Percentiles rank a stretch among this genome's conserved stretches.
These are phyloP conservation scores for Notholithocarpus densiflorus DNA, from an alignment of 306 rosid species.

Conservation along the genomic window DNA sequence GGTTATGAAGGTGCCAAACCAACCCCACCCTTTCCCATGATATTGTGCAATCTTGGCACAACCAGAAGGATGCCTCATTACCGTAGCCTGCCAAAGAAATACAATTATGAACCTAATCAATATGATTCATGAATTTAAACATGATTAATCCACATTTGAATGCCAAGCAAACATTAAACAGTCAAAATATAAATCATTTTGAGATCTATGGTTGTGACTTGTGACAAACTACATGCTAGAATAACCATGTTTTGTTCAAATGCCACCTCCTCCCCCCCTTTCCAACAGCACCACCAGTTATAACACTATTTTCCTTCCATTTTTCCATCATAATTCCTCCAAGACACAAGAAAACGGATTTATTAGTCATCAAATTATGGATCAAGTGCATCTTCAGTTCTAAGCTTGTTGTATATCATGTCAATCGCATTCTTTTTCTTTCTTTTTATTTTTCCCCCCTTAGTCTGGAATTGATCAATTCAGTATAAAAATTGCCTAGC, in stretches of 20 bases:
- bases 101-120: slow-evolving; percentile 16
- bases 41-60: slow-evolving; percentile 61
- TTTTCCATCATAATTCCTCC: background rate
- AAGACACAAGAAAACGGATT: background rate
- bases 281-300: background rate
- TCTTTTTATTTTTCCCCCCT: background rate
- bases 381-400: background rate
- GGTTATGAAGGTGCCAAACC: slow-evolving; percentile 59
- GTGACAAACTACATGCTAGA: background rate
- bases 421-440: background rate
- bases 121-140: background rate
- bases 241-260: background rate
- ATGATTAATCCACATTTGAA: background rate
- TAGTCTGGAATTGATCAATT: background rate
- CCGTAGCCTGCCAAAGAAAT: slow-evolving; percentile 60
- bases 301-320: background rate
- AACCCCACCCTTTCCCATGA: slow-evolving; percentile 70
- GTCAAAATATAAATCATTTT: background rate
- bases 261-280: background rate
- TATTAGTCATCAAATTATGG: background rate
- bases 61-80: slow-evolving; percentile 85
- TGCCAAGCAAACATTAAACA: background rate
- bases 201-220: background rate
- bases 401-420: background rate
- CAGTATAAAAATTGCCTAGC: background rate